These are phyloP conservation scores for Ophiocordyceps camponoti-leonardi DNA, from an alignment of 2,329 filamentous ascomycete genomes.

Conservation along the genomic window DNA sequence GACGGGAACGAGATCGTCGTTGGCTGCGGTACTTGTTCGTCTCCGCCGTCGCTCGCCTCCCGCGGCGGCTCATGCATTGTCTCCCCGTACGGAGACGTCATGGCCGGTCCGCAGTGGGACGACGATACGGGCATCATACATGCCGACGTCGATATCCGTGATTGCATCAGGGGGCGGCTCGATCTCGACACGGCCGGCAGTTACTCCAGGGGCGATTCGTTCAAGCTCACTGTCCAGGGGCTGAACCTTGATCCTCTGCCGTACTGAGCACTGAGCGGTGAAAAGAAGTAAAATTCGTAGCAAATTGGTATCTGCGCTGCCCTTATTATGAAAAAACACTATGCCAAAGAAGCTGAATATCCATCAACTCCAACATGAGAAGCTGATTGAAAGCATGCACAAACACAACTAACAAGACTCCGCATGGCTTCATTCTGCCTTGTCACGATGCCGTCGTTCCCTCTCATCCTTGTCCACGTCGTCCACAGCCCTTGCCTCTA, in stretches of 20 bases:
- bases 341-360: not conserved
- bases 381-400: too few relatives aligned
- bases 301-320: too few relatives aligned
- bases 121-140: constrained; percentile 50
- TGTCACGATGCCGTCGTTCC: constrained; percentile 10
- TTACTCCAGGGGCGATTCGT: constrained; percentile 58
- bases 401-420: not conserved
- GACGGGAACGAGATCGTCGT: constrained; percentile 39
- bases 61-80: constrained; percentile 73
- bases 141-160: constrained; percentile 69
- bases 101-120: constrained; percentile 74
- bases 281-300: too few relatives aligned
- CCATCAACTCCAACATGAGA: not conserved
- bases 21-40: not conserved
- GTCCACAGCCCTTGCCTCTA: constrained; percentile 14
- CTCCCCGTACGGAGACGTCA: constrained; percentile 59
- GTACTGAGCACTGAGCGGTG: constrained; percentile 15
- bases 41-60: constrained; percentile 21
- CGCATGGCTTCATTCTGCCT: constrained; percentile 6
- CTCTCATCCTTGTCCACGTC: constrained; percentile 12
- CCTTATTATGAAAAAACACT: too few relatives aligned
- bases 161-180: constrained; percentile 65
- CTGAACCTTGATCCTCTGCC: constrained; percentile 40
- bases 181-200: constrained; percentile 75
- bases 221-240: constrained; percentile 41